A percentile compares a stretch with the other conserved stretches of the same genome.
Evolutionary conservation across 768 basidiomycete genomes (phyloP).

Genomic region (Scleroderma bovista): DNA sequence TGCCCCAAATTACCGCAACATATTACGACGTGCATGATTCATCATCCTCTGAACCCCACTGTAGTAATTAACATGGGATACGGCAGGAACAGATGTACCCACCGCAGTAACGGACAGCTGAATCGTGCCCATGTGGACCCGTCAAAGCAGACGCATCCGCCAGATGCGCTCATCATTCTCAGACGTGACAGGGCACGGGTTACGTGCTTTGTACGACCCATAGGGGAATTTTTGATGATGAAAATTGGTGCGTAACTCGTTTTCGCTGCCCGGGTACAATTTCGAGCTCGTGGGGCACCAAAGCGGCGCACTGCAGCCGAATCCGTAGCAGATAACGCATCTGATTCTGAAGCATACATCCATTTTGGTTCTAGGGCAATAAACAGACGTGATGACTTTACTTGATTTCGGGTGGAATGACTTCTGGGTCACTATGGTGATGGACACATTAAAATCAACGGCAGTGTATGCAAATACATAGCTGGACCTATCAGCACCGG

Average conservation of each 20-base stretch:
- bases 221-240: no score
- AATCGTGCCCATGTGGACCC: slow-evolving; percentile 17
- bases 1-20: slow-evolving; percentile 21
- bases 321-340: slow-evolving; percentile 22
- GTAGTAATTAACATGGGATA: neutral
- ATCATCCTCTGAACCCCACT: neutral
- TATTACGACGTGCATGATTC: slow-evolving; percentile 16
- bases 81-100: slow-evolving; percentile 10
- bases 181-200: slow-evolving; percentile 20
- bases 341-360: slow-evolving; percentile 25
- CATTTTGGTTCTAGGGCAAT: slow-evolving; percentile 25
- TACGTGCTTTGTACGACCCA: no score
- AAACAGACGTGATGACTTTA: slow-evolving; percentile 18
- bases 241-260: neutral
- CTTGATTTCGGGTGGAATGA: no score
- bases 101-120: slow-evolving; percentile 9
- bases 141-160: slow-evolving; percentile 19
- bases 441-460: no score
- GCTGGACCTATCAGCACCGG: no score
- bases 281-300: slow-evolving; percentile 18
- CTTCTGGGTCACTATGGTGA: no score
- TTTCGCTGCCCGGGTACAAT: slow-evolving; percentile 18
- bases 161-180: slow-evolving; percentile 17
- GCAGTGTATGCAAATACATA: no score
- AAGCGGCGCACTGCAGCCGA: slow-evolving; percentile 7